Percentiles rank a stretch among this genome's conserved stretches.
These are phyloP conservation scores for Pseudofabraea citricarpa DNA, from an alignment of 2,329 filamentous ascomycete species.

Conservation along the genomic window DNA sequence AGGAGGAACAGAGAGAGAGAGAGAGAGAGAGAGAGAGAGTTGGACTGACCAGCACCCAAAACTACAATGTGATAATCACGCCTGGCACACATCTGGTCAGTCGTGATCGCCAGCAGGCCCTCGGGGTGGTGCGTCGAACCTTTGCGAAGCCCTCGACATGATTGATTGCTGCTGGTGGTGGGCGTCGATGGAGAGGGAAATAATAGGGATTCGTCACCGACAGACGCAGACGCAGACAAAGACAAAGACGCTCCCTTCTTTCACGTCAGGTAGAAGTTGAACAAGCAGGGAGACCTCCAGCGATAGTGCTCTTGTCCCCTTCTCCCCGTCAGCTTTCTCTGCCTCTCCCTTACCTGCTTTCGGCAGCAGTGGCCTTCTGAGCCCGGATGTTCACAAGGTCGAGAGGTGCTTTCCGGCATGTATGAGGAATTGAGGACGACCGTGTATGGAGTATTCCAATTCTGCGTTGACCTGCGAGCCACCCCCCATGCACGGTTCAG, in stretches of 20 bases:
- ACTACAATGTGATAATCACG: slow-evolving; percentile 62
- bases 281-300: too few relatives aligned
- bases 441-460: too few relatives aligned
- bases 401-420: too few relatives aligned
- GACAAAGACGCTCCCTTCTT: too few relatives aligned
- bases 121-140: background rate
- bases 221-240: too few relatives aligned
- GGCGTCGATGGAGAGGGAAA: background rate
- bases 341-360: background rate
- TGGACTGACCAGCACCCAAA: slow-evolving; percentile 51
- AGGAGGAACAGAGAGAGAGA: slow-evolving; percentile 13
- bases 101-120: background rate
- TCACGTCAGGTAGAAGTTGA: too few relatives aligned
- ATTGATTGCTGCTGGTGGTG: background rate
- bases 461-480: too few relatives aligned
- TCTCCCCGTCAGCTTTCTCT: background rate
- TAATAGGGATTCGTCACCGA: background rate
- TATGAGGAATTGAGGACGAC: too few relatives aligned
- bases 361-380: too few relatives aligned
- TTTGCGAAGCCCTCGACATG: slow-evolving; percentile 1
- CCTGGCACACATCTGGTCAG: background rate
- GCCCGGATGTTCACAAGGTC: too few relatives aligned
- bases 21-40: slow-evolving; percentile 9
- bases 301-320: too few relatives aligned
- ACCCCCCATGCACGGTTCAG: too few relatives aligned